These are phyloP conservation scores for Trichophaea hybrida DNA, from an alignment of 2,329 filamentous ascomycete genomes.

Conservation along the genomic window DNA sequence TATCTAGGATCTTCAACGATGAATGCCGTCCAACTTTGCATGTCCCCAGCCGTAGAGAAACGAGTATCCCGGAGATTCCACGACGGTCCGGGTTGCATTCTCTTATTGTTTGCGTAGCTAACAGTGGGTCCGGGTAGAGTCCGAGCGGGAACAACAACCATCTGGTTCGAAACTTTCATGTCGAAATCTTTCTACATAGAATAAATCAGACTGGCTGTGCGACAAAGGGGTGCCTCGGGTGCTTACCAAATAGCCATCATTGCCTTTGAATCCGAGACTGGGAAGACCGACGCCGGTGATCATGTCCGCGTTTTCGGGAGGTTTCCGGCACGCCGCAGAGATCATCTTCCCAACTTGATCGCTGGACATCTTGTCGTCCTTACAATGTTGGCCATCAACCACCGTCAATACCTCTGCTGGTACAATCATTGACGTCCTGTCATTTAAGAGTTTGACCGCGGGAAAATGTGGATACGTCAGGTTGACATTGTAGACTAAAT, in stretches of 20 bases:
- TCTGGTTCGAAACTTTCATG: constrained; percentile 43
- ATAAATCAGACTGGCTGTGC: no score
- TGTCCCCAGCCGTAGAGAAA: constrained; percentile 41
- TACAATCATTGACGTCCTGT: neutral
- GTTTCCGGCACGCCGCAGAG: constrained; percentile 52
- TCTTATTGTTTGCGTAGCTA: constrained; percentile 38
- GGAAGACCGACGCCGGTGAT: constrained; percentile 45
- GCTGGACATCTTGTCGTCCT: constrained; percentile 42
- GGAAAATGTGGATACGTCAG: neutral
- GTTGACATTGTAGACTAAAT: neutral
- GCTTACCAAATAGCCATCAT: constrained; percentile 29
- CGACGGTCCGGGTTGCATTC: constrained; percentile 37
- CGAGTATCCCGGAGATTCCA: constrained; percentile 54
- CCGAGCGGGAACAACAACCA: constrained; percentile 60
- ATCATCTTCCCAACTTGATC: constrained; percentile 57
- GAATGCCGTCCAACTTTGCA: constrained; percentile 41
- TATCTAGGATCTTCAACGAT: constrained; percentile 6
- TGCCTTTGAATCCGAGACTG: constrained; percentile 44
- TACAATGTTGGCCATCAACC: constrained; percentile 47
- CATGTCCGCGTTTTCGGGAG: constrained; percentile 50
- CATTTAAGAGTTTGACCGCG: neutral
- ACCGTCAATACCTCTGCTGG: constrained; percentile 46
- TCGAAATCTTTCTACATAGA: constrained; percentile 41
- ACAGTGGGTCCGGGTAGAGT: constrained; percentile 49
- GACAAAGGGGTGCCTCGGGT: neutral